Base-by-base conservation (phyloP, 345 rosid species). In the Garcia nutans region DNA sequence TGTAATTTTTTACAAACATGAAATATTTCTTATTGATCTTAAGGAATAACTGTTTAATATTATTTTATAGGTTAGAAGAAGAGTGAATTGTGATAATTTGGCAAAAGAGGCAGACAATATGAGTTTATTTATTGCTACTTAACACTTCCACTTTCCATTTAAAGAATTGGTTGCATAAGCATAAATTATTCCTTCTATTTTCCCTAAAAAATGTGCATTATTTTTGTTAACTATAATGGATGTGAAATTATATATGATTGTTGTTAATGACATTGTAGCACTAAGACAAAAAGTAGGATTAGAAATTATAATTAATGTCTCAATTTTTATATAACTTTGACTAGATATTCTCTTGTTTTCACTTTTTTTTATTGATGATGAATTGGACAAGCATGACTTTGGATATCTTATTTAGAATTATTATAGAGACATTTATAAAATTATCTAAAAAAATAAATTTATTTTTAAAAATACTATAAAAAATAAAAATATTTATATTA, bases 361-460 rank as follows among this genome's bases (percentile, higher is more conserved):
- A 60, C 68, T n/a, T 71, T 42, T 26, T 47, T 47, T 62, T 49
- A 20, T 57, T 7, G 60, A 10, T 73, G 69, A 76, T 76, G 45
- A 41, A 44, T 41, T 42, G 71, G 59, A 13, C 33, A 63, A 45
- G 76, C 76, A 47, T 77, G 81, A 68, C 61, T 24, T 15, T 31
- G 45, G 13, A 26, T 26, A 26, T 65, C 66, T 65, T 72, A 45
- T 57, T 65, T 3, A 10, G 45, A 73, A 59, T 67, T 22, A 67
- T 72, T 66, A 37, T 62, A 28, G n/a, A n/a, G n/a, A n/a, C n/a
- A n/a, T n/a, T n/a, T n/a, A n/a, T n/a, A n/a, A n/a, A n/a, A n/a
- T n/a, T n/a, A n/a, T n/a, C n/a, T n/a, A n/a, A n/a, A n/a, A n/a
- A n/a, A n/a, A n/a, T n/a, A n/a, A n/a, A n/a, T n/a, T n/a, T n/a